Percentiles rank a stretch among this genome's conserved stretches.
Evolutionary conservation across 106 monocot genomes (phyloP).

Genomic region (Triglochin maritima): DNA sequence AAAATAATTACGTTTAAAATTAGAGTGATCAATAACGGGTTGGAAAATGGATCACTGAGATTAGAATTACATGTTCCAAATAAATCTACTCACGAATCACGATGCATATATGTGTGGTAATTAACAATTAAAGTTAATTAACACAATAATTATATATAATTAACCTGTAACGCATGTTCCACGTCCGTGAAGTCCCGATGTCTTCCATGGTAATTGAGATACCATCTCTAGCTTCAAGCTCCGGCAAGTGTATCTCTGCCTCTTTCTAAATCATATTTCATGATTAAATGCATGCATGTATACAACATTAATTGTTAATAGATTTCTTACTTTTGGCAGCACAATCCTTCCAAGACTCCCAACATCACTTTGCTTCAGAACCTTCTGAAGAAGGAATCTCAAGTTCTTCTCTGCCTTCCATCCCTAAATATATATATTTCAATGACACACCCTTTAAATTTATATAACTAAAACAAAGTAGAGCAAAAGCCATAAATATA

Average conservation of each 20-base stretch:
- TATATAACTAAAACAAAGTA: too few relatives aligned
- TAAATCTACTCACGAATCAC: too few relatives aligned
- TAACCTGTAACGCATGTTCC: conserved; percentile 96
- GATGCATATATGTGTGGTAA: too few relatives aligned
- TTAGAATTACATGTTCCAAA: too few relatives aligned
- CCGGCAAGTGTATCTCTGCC: conserved; percentile 86
- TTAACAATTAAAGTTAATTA: too few relatives aligned
- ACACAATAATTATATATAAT: background rate
- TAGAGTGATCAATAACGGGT: too few relatives aligned
- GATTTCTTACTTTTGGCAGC: conserved; percentile 61
- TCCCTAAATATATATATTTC: conserved; percentile 14
- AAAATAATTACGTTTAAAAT: too few relatives aligned
- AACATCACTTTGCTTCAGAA: conserved; percentile 95
- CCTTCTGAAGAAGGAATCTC: conserved; percentile 88
- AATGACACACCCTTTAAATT: background rate
- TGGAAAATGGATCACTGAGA: too few relatives aligned
- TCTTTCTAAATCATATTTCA: conserved; percentile 38
- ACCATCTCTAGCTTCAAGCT: conserved; percentile 75
- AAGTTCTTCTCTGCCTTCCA: conserved; percentile 68
- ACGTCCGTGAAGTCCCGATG: conserved; percentile 63
- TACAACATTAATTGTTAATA: background rate
- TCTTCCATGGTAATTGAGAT: conserved; percentile 91
- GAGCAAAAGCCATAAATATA: too few relatives aligned
- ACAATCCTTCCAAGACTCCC: conserved; percentile 91
- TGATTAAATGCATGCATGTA: background rate